Evolutionary conservation across 768 basidiomycete genomes (phyloP).

Genomic region (Cystofilobasidium ferigula): DNA sequence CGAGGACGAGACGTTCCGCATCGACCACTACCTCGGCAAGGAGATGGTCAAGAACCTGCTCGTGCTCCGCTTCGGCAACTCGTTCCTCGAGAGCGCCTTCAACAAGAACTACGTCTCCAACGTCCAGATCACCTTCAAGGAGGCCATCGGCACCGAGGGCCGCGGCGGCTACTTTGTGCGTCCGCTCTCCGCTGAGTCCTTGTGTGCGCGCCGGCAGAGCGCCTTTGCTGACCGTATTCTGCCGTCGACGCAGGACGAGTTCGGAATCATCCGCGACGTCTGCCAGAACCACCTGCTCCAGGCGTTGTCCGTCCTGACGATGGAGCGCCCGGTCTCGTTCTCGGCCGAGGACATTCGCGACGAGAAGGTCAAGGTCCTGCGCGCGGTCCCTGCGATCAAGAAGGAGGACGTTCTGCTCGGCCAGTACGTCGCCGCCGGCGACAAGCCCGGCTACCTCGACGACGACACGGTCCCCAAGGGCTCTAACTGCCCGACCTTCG

Average conservation of each 20-base stretch:
- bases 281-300: constrained; percentile 95
- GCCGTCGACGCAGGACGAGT: constrained; percentile 46
- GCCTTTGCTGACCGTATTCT: neutral
- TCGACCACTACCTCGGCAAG: constrained; percentile 98
- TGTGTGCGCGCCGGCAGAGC: neutral
- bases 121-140: constrained; percentile 99
- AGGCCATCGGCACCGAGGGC: constrained; percentile 98
- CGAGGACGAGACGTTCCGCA: constrained; percentile 97
- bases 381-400: constrained; percentile 73
- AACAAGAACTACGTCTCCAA: constrained; percentile 93
- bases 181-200: neutral
- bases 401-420: constrained; percentile 73
- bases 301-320: constrained; percentile 85
- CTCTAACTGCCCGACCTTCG: constrained; percentile 89
- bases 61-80: constrained; percentile 87
- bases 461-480: constrained; percentile 87
- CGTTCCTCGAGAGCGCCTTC: constrained; percentile 78
- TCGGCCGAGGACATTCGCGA: constrained; percentile 94
- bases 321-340: constrained; percentile 98
- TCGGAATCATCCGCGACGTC: constrained; percentile 95
- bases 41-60: constrained; percentile 99
- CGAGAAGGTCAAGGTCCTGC: constrained; percentile 98
- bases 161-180: constrained; percentile 92
- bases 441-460: constrained; percentile 96
- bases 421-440: constrained; percentile 67